Percentiles rank a stretch among this genome's conserved stretches.
These are phyloP conservation scores for Lachancea cidri DNA, from an alignment of 805 yeast genomes.

Conservation along the genomic window DNA sequence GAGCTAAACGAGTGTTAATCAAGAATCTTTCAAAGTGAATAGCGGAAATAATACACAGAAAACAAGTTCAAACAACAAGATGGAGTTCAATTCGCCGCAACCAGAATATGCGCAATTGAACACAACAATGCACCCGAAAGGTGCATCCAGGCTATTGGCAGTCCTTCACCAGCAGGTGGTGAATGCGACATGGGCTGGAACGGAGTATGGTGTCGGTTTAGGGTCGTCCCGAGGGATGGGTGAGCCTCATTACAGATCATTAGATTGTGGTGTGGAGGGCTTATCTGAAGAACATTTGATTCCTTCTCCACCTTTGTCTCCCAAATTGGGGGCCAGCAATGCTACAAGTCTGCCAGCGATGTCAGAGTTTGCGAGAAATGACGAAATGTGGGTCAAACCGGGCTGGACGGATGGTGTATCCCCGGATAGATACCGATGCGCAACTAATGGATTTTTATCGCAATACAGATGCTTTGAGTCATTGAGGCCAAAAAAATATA, in stretches of 20 bases:
- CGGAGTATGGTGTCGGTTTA: slow-evolving; percentile 3
- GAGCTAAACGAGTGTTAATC: not conserved
- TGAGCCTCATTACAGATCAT: not conserved
- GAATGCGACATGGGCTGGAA: slow-evolving; percentile 3
- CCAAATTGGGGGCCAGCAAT: slow-evolving; percentile 12
- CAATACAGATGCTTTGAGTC: slow-evolving; percentile 21
- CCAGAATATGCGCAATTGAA: slow-evolving; percentile 31
- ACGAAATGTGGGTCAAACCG: slow-evolving; percentile 16
- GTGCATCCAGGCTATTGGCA: slow-evolving; percentile 13
- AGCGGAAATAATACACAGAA: not conserved
- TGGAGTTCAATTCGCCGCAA: slow-evolving; percentile 31
- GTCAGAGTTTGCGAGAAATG: not conserved
- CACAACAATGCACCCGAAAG: slow-evolving; percentile 14
- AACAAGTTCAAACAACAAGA: slow-evolving; percentile 4
- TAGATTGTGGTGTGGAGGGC: slow-evolving; percentile 13
- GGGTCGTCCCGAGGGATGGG: not conserved
- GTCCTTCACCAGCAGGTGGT: slow-evolving; percentile 16
- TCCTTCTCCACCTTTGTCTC: slow-evolving; percentile 33
- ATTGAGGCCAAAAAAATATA: slow-evolving; percentile 6
- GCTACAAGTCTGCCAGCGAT: not conserved
- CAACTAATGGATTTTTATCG: slow-evolving; percentile 18
- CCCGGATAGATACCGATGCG: slow-evolving; percentile 14
- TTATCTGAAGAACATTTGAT: slow-evolving; percentile 22
- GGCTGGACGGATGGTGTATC: slow-evolving; percentile 19
- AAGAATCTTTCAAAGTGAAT: not conserved